Evolutionary conservation across 192 early-diverging fungal species (phyloP).

Genomic region (Gorgonomyces haynaldii): DNA sequence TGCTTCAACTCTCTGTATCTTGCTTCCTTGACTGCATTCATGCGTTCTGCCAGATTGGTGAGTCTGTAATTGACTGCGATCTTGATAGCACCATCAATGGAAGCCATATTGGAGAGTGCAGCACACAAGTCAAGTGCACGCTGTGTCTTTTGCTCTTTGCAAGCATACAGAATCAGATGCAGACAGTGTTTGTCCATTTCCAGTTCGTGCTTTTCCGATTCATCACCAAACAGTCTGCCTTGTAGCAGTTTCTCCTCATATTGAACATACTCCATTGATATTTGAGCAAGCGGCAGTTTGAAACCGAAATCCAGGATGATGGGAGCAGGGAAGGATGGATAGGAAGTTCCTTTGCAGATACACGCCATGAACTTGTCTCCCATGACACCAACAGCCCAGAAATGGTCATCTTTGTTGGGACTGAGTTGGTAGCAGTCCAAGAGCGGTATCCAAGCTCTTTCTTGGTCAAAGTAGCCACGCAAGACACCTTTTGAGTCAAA

Average conservation of each 20-base stretch:
- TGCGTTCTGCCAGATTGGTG: slow-evolving; percentile 63
- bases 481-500: slow-evolving; percentile 76
- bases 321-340: slow-evolving; percentile 63
- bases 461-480: slow-evolving; percentile 55
- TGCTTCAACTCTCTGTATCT: background rate
- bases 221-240: slow-evolving; percentile 30
- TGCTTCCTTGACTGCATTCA: slow-evolving; percentile 49
- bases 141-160: slow-evolving; percentile 62
- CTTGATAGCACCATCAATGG: slow-evolving; percentile 74
- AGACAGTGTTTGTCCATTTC: slow-evolving; percentile 53
- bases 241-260: slow-evolving; percentile 24
- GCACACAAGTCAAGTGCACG: slow-evolving; percentile 68
- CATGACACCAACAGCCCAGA: slow-evolving; percentile 80
- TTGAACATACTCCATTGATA: too few species aligned
- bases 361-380: slow-evolving; percentile 60
- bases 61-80: slow-evolving; percentile 61
- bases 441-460: slow-evolving; percentile 70
- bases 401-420: slow-evolving; percentile 39
- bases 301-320: slow-evolving; percentile 52
- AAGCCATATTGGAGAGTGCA: slow-evolving; percentile 45
- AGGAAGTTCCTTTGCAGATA: slow-evolving; percentile 49
- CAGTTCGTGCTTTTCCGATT: slow-evolving; percentile 36
- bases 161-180: slow-evolving; percentile 40
- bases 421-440: slow-evolving; percentile 46
- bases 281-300: slow-evolving; percentile 45